These are phyloP conservation scores for Magnolia changhungtana DNA, from an alignment of 164 flowering plant genomes.

Conservation along the genomic window DNA sequence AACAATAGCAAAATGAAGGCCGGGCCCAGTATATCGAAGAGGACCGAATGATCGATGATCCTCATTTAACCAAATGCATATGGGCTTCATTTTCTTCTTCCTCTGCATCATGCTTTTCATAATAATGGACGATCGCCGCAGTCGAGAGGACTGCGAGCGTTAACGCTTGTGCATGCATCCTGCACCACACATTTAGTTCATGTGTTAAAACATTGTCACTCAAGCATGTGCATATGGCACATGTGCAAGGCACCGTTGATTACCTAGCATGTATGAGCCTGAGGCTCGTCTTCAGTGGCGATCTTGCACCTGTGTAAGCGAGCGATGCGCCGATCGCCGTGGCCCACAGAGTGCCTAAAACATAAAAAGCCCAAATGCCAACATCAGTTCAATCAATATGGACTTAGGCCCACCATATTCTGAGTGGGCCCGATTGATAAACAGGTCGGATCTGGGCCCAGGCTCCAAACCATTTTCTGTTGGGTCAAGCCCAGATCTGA, in stretches of 20 bases:
- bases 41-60: too few relatives aligned
- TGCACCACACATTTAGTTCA: slow-evolving; percentile 15
- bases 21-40: too few relatives aligned
- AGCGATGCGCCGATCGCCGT: slow-evolving; percentile 67
- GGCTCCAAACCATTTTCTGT: too few relatives aligned
- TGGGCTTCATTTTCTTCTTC: background rate
- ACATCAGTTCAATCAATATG: too few relatives aligned
- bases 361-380: background rate
- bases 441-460: too few relatives aligned
- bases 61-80: background rate
- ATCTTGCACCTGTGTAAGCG: slow-evolving; percentile 36
- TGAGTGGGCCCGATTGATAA: too few relatives aligned
- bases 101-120: background rate
- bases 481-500: too few relatives aligned
- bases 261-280: slow-evolving; percentile 90
- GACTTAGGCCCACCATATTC: too few relatives aligned
- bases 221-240: too few relatives aligned
- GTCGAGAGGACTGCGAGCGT: slow-evolving; percentile 78
- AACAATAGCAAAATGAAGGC: too few relatives aligned
- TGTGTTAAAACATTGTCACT: background rate
- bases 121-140: slow-evolving; percentile 67
- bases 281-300: slow-evolving; percentile 67
- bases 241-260: background rate
- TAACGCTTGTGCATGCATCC: slow-evolving; percentile 91
- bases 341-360: slow-evolving; percentile 70